Evolutionary conservation across 2,329 filamentous ascomycete species (phyloP).

Genomic region (Pseudofabraea citricarpa): DNA sequence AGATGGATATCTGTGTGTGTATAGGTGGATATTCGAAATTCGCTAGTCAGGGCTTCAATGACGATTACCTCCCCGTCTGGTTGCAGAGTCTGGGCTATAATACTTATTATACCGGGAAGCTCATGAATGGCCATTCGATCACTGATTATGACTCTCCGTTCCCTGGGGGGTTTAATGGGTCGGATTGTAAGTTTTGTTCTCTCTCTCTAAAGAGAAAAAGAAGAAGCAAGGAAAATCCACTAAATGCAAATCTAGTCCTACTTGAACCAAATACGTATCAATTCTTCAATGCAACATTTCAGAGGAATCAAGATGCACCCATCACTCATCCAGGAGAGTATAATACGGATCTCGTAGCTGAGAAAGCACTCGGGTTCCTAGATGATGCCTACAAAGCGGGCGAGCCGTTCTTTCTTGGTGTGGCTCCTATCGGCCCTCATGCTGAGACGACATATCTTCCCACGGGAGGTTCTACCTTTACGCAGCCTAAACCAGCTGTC

Average conservation of each 20-base stretch:
- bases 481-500: slow-evolving; percentile 50
- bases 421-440: slow-evolving; percentile 65
- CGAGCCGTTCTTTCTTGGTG: slow-evolving; percentile 63
- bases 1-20: slow-evolving; percentile 18
- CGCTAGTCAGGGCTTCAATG: slow-evolving; percentile 57
- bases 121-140: slow-evolving; percentile 59
- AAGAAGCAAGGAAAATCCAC: too few relatives aligned
- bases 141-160: slow-evolving; percentile 57
- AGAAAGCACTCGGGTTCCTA: slow-evolving; percentile 55
- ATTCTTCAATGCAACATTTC: slow-evolving; percentile 62
- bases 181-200: too few relatives aligned
- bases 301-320: slow-evolving; percentile 52
- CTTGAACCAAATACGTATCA: slow-evolving; percentile 64
- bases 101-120: slow-evolving; percentile 70
- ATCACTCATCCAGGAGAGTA: slow-evolving; percentile 45
- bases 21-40: slow-evolving; percentile 61
- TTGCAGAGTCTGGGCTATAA: slow-evolving; percentile 64
- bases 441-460: slow-evolving; percentile 34
- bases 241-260: too few relatives aligned
- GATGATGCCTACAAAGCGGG: slow-evolving; percentile 49
- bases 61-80: slow-evolving; percentile 66
- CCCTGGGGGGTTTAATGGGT: slow-evolving; percentile 53
- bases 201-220: too few relatives aligned
- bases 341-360: slow-evolving; percentile 50
- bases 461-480: neutral